Percentiles rank a stretch among this genome's conserved stretches.
Conservation (phyloP, 1,284 basidiomycete genomes). For the Schizopora paradoxa region DNA sequence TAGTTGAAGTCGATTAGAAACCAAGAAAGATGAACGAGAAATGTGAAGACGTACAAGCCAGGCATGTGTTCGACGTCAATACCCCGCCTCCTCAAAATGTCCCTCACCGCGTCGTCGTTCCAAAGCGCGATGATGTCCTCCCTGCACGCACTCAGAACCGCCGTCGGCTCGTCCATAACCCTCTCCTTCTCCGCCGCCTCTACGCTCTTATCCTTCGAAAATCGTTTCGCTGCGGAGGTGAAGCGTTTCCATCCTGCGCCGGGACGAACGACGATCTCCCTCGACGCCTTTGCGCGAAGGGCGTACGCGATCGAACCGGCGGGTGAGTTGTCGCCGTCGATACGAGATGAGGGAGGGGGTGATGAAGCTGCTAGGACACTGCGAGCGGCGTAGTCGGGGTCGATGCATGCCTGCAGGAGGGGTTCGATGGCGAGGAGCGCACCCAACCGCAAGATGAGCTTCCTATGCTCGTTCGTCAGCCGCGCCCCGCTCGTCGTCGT, state of each 20-base stretch:
- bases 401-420: not conserved
- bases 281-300: no score
- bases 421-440: not conserved
- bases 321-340: no score
- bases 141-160: conserved; percentile 43
- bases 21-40: conserved; percentile 4
- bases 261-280: no score
- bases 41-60: conserved; percentile 46
- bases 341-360: not conserved
- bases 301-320: no score
- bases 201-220: not conserved
- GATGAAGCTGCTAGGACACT: no score
- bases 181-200: no score
- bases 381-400: not conserved
- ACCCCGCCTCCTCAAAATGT: conserved; percentile 40
- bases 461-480: not conserved
- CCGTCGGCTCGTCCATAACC: conserved; percentile 41
- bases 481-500: no score
- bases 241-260: no score
- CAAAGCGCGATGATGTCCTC: conserved; percentile 56
- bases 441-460: conserved; percentile 1
- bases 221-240: not conserved
- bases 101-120: conserved; percentile 47
- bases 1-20: conserved; percentile 20
- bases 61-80: conserved; percentile 50